These are phyloP conservation scores for Mycena venus DNA, from an alignment of 768 basidiomycete species.

Conservation along the genomic window DNA sequence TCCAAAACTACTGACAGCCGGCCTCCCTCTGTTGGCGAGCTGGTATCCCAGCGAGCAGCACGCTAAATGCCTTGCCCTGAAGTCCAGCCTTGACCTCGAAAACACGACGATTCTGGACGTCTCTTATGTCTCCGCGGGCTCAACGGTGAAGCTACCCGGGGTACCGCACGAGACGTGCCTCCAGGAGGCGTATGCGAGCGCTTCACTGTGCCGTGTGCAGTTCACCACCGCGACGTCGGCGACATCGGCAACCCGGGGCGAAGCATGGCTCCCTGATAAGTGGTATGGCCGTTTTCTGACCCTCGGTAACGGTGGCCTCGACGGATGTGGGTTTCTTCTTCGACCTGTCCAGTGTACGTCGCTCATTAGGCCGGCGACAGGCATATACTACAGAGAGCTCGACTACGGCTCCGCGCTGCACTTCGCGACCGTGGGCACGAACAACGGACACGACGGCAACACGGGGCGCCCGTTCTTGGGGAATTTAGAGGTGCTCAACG, in stretches of 20 bases:
- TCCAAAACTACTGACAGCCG: too few species aligned
- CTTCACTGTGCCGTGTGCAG: conserved; percentile 15
- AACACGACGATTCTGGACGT: not conserved
- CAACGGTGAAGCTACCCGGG: not conserved
- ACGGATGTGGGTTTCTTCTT: conserved; percentile 20
- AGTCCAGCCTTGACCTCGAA: not conserved
- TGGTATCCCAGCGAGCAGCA: too few species aligned
- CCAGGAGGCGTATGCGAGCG: not conserved
- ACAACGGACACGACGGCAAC: conserved; percentile 39
- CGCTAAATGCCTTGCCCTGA: not conserved
- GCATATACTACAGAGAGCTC: conserved; percentile 10
- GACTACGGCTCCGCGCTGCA: conserved; percentile 33
- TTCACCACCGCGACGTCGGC: conserved; percentile 3
- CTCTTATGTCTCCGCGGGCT: not conserved
- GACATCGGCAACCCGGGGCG: conserved; percentile 11
- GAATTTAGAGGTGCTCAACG: conserved; percentile 39
- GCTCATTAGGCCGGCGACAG: not conserved
- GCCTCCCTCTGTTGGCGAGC: too few species aligned
- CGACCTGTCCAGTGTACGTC: too few species aligned
- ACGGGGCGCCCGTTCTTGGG: conserved; percentile 29
- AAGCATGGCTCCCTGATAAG: conserved; percentile 25
- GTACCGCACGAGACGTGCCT: not conserved
- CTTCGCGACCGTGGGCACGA: conserved; percentile 37
- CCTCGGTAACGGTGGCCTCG: conserved; percentile 25
- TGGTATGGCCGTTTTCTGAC: conserved; percentile 25